A percentile compares a stretch with the other conserved stretches of the same genome.
These are phyloP conservation scores for Trifolium repens DNA, from an alignment of 306 rosid genomes.

Conservation along the genomic window DNA sequence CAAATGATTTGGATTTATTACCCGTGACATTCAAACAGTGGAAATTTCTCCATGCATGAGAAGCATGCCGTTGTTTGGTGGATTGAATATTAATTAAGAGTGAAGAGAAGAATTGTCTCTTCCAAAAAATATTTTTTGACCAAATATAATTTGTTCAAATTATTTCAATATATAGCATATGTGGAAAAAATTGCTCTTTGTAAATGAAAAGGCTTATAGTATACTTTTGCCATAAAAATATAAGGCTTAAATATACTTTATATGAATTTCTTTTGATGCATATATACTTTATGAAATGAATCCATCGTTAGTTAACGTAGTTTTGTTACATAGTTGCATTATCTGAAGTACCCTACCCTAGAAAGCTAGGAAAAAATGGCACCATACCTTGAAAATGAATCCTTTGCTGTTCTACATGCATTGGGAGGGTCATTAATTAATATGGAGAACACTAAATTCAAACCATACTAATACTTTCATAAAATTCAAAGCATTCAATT, in stretches of 20 bases:
- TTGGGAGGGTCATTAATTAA: conserved; percentile 1
- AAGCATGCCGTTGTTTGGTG: not conserved
- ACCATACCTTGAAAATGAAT: not conserved
- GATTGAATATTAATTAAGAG: not conserved
- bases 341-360: not conserved
- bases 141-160: too few species aligned
- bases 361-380: conserved; percentile 4
- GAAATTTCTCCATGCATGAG: conserved; percentile 46
- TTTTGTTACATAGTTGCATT: not conserved
- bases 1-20: conserved; percentile 35
- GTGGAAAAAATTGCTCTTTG: not conserved
- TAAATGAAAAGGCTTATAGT: not conserved
- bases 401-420: not conserved
- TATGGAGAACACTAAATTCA: conserved; percentile 36
- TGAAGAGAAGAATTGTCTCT: conserved; percentile 7
- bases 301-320: conserved; percentile 40
- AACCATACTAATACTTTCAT: conserved; percentile 12
- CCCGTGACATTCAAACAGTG: conserved; percentile 31
- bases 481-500: conserved; percentile 34
- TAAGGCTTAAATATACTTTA: not conserved
- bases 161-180: conserved; percentile 26
- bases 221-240: not conserved
- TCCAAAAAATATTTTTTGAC: too few species aligned
- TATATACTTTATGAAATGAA: not conserved
- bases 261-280: too few species aligned